These are phyloP conservation scores for Cokeromyces recurvatus DNA, from an alignment of 371 early-diverging fungal genomes.

Conservation along the genomic window DNA sequence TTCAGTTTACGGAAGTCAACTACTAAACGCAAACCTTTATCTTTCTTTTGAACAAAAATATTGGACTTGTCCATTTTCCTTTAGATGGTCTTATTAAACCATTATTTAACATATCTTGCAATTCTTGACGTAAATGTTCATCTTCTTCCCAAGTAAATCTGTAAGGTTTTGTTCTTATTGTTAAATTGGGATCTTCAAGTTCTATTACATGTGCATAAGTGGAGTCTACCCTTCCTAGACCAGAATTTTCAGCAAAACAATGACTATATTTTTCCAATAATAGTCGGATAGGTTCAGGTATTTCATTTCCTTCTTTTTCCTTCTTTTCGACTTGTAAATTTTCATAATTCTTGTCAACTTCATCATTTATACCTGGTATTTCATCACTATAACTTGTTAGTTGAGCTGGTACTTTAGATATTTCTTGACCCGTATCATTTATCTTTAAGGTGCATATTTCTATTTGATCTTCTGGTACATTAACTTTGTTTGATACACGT, in stretches of 20 bases:
- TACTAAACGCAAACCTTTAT: conserved; percentile 24
- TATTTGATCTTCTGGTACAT: too few relatives aligned
- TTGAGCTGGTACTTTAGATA: too few relatives aligned
- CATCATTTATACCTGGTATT: too few relatives aligned
- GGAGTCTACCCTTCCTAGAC: background rate
- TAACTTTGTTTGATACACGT: too few relatives aligned
- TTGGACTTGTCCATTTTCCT: conserved; percentile 21
- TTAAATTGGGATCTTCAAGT: background rate
- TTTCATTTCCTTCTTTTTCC: too few relatives aligned
- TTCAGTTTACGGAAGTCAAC: conserved; percentile 33
- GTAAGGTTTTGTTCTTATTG: conserved; percentile 4
- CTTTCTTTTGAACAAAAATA: conserved; percentile 46
- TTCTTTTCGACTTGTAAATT: too few relatives aligned
- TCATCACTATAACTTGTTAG: too few relatives aligned
- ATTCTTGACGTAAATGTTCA: conserved; percentile 3
- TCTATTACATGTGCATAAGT: background rate
- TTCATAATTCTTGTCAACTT: too few relatives aligned
- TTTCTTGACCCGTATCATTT: too few relatives aligned
- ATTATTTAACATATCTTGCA: conserved; percentile 3
- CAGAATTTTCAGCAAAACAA: background rate
- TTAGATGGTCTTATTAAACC: conserved; percentile 11
- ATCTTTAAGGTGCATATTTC: too few relatives aligned
- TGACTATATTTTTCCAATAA: too few relatives aligned
- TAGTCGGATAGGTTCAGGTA: too few relatives aligned
- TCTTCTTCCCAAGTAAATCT: conserved; percentile 11